Evolutionary conservation across 495 filamentous ascomycete species (phyloP).

Genomic region (Sordaria brevicollis): DNA sequence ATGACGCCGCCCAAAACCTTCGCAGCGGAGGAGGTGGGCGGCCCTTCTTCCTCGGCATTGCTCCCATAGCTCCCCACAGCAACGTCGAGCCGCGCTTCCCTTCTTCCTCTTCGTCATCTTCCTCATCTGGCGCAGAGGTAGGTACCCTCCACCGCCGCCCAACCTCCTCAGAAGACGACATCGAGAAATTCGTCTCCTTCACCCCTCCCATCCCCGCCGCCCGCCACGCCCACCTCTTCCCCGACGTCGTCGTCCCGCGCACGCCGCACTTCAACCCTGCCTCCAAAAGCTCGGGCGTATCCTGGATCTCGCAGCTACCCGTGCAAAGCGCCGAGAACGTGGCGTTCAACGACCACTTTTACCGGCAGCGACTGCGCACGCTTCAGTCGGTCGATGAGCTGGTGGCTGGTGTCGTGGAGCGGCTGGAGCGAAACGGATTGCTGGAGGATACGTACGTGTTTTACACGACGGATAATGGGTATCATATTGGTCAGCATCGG

Average conservation of each 20-base stretch:
- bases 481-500: slow-evolving; percentile 65
- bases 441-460: slow-evolving; percentile 63
- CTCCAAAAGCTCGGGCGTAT: slow-evolving; percentile 40
- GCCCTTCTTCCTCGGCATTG: slow-evolving; percentile 60
- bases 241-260: slow-evolving; percentile 36
- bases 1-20: slow-evolving; percentile 43
- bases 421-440: slow-evolving; percentile 39
- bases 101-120: neutral
- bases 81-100: slow-evolving; percentile 26
- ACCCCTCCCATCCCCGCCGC: slow-evolving; percentile 40
- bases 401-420: slow-evolving; percentile 44
- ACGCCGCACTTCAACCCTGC: slow-evolving; percentile 46
- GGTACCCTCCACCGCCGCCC: neutral
- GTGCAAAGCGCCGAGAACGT: slow-evolving; percentile 44
- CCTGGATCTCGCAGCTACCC: slow-evolving; percentile 48
- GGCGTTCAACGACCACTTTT: slow-evolving; percentile 59
- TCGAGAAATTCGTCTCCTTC: slow-evolving; percentile 23
- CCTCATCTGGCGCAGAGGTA: too few relatives aligned
- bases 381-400: slow-evolving; percentile 64
- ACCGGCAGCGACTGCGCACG: slow-evolving; percentile 50
- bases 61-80: slow-evolving; percentile 57
- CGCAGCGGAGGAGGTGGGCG: slow-evolving; percentile 4
- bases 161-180: neutral
- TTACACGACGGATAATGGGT: slow-evolving; percentile 67
- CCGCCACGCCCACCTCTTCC: slow-evolving; percentile 39